phyloP scores from a whole-genome alignment of 306 rosid genomes.

The Hippophae gyantsensis region DNA sequence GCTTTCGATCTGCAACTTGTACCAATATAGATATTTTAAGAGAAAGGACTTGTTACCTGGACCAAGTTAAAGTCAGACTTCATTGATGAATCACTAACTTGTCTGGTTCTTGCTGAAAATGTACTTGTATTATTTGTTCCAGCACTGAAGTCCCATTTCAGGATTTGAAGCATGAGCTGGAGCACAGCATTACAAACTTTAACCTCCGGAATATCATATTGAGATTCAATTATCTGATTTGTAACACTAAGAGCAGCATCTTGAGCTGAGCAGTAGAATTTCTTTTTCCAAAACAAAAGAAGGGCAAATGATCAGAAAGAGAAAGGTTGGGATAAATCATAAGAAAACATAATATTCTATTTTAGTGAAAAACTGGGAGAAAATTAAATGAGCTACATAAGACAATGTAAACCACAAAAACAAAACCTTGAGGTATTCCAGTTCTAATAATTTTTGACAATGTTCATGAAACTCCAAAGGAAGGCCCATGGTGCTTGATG shows the following conservation, averaged over 20 bases:
- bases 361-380: conserved; percentile 1
- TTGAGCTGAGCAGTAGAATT: conserved; percentile 72
- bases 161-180: conserved; percentile 86
- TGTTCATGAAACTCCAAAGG: conserved; percentile 96
- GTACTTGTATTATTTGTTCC: conserved; percentile 33
- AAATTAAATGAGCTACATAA: background rate
- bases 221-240: conserved; percentile 56
- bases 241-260: conserved; percentile 86
- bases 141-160: conserved; percentile 85
- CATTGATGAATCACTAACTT: conserved; percentile 56
- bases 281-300: conserved; percentile 26
- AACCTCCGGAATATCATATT: conserved; percentile 64
- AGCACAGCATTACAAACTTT: conserved; percentile 77
- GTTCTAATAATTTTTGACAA: conserved; percentile 75
- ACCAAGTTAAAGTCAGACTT: conserved; percentile 68
- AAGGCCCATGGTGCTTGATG: conserved; percentile 95
- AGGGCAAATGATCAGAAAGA: conserved; percentile 2
- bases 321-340: conserved; percentile 4
- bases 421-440: conserved; percentile 63
- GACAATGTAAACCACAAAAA: conserved; percentile 6
- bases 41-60: conserved; percentile 49
- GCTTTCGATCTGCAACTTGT: background rate
- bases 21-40: background rate
- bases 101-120: conserved; percentile 51
- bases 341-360: conserved; percentile 13